Base-by-base conservation (phyloP, 2,329 filamentous ascomycete species). In the Exophiala dermatitidis region DNA sequence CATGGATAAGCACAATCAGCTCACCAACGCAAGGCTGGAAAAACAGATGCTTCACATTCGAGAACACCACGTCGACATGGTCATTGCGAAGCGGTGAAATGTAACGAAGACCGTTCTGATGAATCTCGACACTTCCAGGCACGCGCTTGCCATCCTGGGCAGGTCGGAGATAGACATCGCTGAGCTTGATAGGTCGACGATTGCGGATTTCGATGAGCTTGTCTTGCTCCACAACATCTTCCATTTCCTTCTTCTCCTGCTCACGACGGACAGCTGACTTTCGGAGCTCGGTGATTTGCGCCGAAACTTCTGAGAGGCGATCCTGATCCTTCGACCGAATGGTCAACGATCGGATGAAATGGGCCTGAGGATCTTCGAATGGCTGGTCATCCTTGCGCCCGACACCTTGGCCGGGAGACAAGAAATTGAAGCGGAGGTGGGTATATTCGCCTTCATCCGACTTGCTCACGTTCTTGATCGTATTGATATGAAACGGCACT, bases 171-270 rank as follows among this genome's bases (percentile, higher is more conserved):
- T 91, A 98, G 63, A 98, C 89, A 67, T 96, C 93, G 57, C 95
- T 88, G 64, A 98, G 79, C 57, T 91, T 86, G 62, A 86, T 82
- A 33, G 93, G 93, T 53, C 93, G 88, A 60, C 93, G 90, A 71
- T 93, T 95, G 76, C 93, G 81, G 62, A 97, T 90, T 67, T 96
- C 90, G 62, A 94, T 77, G 48, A 98, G 82, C 75, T 98, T 98
- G 69, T 98, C 93, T 70, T 98, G 93, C 71, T 97, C 93, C 4
- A 98, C 90, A 26, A 98, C 93, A 70, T 98, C 93, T 68, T 98
- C 93, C 86, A 98, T 86, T 64, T 98, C 91, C 74, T 98, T 98
- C 82, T 97, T 96, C 72, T 96, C 91, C 65, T 96, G 90, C 70
- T 98, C 93, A 64, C 89, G 87, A 71, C 95, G 90, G 40, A 88